phyloP scores from a whole-genome alignment of 179 eudicot genomes.

The Gypsophila paniculata region DNA sequence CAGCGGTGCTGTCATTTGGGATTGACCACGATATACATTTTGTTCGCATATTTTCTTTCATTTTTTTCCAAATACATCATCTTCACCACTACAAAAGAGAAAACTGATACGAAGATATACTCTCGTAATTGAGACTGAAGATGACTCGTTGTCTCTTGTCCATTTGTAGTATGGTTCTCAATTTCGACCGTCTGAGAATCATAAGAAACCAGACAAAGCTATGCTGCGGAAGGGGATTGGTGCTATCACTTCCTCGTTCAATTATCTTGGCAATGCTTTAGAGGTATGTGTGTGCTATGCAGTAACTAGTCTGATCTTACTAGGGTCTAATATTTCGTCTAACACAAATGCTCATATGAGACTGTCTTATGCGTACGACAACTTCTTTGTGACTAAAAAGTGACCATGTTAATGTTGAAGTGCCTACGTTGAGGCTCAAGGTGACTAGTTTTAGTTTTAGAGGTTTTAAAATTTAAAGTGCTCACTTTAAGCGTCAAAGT shows the following conservation, averaged over 20 bases:
- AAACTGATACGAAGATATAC: not conserved
- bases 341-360: too few species aligned
- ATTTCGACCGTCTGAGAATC: slow-evolving; percentile 34
- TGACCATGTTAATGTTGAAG: too few species aligned
- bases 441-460: too few species aligned
- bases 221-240: slow-evolving; percentile 61
- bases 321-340: not conserved
- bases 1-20: slow-evolving; percentile 28
- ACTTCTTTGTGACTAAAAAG: too few species aligned
- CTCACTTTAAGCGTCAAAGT: too few species aligned
- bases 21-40: not conserved
- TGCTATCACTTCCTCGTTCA: slow-evolving; percentile 70
- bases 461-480: too few species aligned
- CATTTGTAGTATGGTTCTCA: slow-evolving; percentile 22
- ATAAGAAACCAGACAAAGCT: slow-evolving; percentile 34
- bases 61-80: not conserved
- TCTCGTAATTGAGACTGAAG: not conserved
- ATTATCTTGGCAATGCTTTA: slow-evolving; percentile 70
- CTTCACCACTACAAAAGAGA: not conserved
- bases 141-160: not conserved
- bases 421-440: too few species aligned
- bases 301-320: not conserved
- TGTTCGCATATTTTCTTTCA: slow-evolving; percentile 6
- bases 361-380: too few species aligned
- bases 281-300: slow-evolving; percentile 46